Evolutionary conservation across 2,329 filamentous ascomycete species (phyloP).

Genomic region (Alternaria panax): DNA sequence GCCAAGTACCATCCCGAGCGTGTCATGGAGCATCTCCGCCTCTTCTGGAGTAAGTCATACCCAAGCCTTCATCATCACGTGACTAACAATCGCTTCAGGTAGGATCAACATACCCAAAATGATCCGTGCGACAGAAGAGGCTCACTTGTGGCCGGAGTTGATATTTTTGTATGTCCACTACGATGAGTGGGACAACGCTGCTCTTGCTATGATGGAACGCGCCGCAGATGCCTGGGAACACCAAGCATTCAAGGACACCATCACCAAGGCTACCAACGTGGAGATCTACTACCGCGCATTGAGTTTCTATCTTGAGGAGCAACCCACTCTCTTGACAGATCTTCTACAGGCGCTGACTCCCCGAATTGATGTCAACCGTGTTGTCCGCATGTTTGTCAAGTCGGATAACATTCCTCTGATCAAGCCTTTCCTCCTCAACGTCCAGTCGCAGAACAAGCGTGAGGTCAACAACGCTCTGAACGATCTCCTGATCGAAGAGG

Average conservation of each 20-base stretch:
- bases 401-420: slow-evolving; percentile 97
- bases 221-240: slow-evolving; percentile 98
- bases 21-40: slow-evolving; percentile 97
- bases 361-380: slow-evolving; percentile 95
- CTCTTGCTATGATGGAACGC: slow-evolving; percentile 96
- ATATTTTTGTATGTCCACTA: slow-evolving; percentile 99
- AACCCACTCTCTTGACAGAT: slow-evolving; percentile 94
- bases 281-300: slow-evolving; percentile 98
- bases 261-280: slow-evolving; percentile 96
- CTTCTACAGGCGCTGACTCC: slow-evolving; percentile 89
- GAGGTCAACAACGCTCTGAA: slow-evolving; percentile 98
- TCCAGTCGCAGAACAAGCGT: slow-evolving; percentile 97
- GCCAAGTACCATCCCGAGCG: slow-evolving; percentile 95
- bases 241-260: slow-evolving; percentile 98
- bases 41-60: slow-evolving; percentile 75
- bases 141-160: slow-evolving; percentile 95
- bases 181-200: slow-evolving; percentile 97
- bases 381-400: slow-evolving; percentile 99
- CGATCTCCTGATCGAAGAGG: slow-evolving; percentile 95
- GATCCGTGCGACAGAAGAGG: slow-evolving; percentile 91
- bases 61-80: not conserved
- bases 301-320: slow-evolving; percentile 97
- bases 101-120: slow-evolving; percentile 52
- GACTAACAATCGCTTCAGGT: not conserved
- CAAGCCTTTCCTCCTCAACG: slow-evolving; percentile 97